Base-by-base conservation (phyloP, 345 rosid genomes). In the Passiflora organensis region DNA sequence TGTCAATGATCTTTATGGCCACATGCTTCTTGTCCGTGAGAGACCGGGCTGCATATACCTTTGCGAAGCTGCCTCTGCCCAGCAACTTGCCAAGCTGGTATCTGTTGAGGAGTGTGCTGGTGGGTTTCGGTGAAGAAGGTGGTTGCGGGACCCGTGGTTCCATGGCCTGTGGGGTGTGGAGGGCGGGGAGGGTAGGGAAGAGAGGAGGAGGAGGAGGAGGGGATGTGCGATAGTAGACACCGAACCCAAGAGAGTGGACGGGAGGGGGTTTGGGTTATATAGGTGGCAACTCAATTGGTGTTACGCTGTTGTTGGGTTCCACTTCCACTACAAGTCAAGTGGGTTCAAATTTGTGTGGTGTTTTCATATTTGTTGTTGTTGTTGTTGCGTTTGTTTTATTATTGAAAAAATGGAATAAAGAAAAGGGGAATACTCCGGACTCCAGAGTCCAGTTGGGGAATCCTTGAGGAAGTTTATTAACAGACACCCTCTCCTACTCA, bases 61-160 rank as follows among this genome's bases (percentile, higher is more conserved):
- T 78, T 13, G 96, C 87, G 32, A 87, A 81, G 69, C 80, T 77
- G 43, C 97, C 91, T 4, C 85, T 72, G 37, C 97, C 96, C 4
- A 91, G 62, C 0, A 78, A 51, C 22, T 77, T 75, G 46, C 89
- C 87, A 14, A 85, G 65, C 23, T 78, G 76, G 69, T 91, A 91
- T 66, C 71, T 80, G 10, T 83, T 80, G 20, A 83, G 82, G n/a
- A 91, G 78, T 18, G 70, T 60, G 6, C 60, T 59, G 41, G 68
- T 25, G 13, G 45, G 55, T 43, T 54, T 47, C 24, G 68, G 45
- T 10, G 63, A 65, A 43, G 59, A 11, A 17, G 55, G 51, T 48
- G 56, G 53, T 16, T 56, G 53, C 13, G 48, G 60, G 20, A 11
- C 62, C 18, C 18, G 51, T 15, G 57, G 52, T 19, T 58, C 70